A percentile compares a stretch with the other conserved stretches of the same genome.
Evolutionary conservation across 257 asterid species (phyloP).

Genomic region (Rehmannia glutinosa): DNA sequence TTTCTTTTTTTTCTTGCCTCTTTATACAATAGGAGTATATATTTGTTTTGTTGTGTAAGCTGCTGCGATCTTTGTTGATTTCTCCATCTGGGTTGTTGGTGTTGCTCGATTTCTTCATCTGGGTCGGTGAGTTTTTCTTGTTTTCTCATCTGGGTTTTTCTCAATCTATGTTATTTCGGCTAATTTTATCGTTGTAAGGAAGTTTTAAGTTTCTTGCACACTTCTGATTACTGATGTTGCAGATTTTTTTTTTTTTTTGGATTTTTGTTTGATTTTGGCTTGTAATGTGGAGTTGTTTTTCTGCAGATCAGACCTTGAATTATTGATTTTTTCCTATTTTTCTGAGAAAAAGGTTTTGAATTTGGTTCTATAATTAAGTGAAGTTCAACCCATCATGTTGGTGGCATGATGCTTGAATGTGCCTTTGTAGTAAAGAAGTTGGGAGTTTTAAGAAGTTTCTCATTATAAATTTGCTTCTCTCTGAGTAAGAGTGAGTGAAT

Average conservation of each 20-base stretch:
- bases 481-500: slow-evolving; percentile 17
- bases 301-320: slow-evolving; percentile 25
- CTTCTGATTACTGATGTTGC: slow-evolving; percentile 13
- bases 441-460: background rate
- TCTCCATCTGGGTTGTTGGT: slow-evolving; percentile 36
- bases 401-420: too few species aligned
- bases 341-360: background rate
- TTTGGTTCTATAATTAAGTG: slow-evolving; percentile 16
- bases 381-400: slow-evolving; percentile 15
- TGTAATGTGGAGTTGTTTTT: slow-evolving; percentile 20
- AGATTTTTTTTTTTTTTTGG: background rate
- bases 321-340: background rate
- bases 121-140: slow-evolving; percentile 28
- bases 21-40: slow-evolving; percentile 15
- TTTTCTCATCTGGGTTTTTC: slow-evolving; percentile 23
- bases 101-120: slow-evolving; percentile 29
- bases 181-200: slow-evolving; percentile 10
- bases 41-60: too few species aligned
- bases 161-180: slow-evolving; percentile 13
- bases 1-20: slow-evolving; percentile 32
- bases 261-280: slow-evolving; percentile 11
- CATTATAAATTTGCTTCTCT: slow-evolving; percentile 11
- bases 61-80: slow-evolving; percentile 42
- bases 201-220: background rate
- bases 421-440: too few species aligned